Percentiles rank a stretch among this genome's conserved stretches.
These are phyloP conservation scores for Trametes hirsuta DNA, from an alignment of 1,284 basidiomycete genomes.

Conservation along the genomic window DNA sequence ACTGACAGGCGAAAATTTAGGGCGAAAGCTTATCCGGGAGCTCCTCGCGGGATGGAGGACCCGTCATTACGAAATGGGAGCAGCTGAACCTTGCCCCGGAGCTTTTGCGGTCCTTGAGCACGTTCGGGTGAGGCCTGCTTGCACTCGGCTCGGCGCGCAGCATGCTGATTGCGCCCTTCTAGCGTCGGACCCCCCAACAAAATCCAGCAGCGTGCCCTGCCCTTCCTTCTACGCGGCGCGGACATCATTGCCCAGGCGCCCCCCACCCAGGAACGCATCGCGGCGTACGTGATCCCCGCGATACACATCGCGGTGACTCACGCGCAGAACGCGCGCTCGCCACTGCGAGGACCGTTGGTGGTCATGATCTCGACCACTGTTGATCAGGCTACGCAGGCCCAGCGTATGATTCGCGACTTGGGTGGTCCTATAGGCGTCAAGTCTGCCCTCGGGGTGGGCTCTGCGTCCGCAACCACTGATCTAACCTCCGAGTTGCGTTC, in stretches of 20 bases:
- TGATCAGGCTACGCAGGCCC: constrained; percentile 97
- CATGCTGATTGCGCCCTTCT: constrained; percentile 20
- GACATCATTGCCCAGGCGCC: constrained; percentile 99
- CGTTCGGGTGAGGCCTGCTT: constrained; percentile 79
- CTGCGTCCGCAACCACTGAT: constrained; percentile 65
- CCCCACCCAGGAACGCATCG: constrained; percentile 97
- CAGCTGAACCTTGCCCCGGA: constrained; percentile 88
- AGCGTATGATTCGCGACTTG: constrained; percentile 94
- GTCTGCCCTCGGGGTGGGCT: constrained; percentile 85
- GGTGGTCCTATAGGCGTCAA: constrained; percentile 90
- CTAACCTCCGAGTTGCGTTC: constrained; percentile 79
- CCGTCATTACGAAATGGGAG: constrained; percentile 96
- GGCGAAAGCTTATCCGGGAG: constrained; percentile 55
- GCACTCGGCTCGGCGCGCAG: constrained; percentile 6
- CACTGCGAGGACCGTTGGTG: constrained; percentile 81
- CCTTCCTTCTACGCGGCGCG: constrained; percentile 90
- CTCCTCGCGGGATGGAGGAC: constrained; percentile 69
- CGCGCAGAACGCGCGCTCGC: constrained; percentile 46
- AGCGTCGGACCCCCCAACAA: constrained; percentile 98
- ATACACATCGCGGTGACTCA: constrained; percentile 83
- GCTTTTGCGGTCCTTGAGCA: constrained; percentile 85
- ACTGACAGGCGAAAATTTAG: constrained; percentile 29
- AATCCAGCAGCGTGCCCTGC: constrained; percentile 95
- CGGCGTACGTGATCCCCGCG: constrained; percentile 94
- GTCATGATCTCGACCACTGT: constrained; percentile 97